Conservation (phyloP, 352 stramenopile genomes). For the Globisporangium ultimum region DNA sequence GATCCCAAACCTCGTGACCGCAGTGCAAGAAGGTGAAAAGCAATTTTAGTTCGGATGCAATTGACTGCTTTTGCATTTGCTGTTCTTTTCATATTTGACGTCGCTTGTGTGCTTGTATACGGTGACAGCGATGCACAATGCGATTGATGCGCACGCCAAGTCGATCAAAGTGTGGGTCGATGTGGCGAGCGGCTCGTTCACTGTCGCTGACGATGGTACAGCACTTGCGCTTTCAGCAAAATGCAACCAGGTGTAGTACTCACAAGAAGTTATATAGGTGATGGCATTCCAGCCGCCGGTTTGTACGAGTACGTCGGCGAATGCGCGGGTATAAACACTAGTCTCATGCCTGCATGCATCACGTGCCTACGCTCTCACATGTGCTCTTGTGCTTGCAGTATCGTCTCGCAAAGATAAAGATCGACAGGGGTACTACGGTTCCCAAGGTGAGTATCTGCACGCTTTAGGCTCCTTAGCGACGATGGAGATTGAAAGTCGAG, state of each 20-base stretch:
- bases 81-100: not conserved
- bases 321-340: constrained; percentile 25
- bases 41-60: no score
- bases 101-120: not conserved
- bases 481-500: constrained; percentile 67
- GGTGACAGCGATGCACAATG: constrained; percentile 64
- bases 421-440: constrained; percentile 29
- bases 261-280: constrained; percentile 27
- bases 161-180: constrained; percentile 46
- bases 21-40: constrained; percentile 58
- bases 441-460: constrained; percentile 48
- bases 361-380: not conserved
- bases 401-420: constrained; percentile 23
- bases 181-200: constrained; percentile 46
- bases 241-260: no score
- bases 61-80: not conserved
- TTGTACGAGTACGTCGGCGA: constrained; percentile 51
- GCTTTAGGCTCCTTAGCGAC: constrained; percentile 35
- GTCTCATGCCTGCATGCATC: not conserved
- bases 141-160: constrained; percentile 56
- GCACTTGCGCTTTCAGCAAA: no score
- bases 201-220: constrained; percentile 65
- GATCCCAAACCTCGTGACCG: constrained; percentile 50
- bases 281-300: constrained; percentile 49
- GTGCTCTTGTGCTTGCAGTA: constrained; percentile 18